These are phyloP conservation scores for Apiotrichum mycotoxinovorans DNA, from an alignment of 1,284 basidiomycete genomes.

Conservation along the genomic window DNA sequence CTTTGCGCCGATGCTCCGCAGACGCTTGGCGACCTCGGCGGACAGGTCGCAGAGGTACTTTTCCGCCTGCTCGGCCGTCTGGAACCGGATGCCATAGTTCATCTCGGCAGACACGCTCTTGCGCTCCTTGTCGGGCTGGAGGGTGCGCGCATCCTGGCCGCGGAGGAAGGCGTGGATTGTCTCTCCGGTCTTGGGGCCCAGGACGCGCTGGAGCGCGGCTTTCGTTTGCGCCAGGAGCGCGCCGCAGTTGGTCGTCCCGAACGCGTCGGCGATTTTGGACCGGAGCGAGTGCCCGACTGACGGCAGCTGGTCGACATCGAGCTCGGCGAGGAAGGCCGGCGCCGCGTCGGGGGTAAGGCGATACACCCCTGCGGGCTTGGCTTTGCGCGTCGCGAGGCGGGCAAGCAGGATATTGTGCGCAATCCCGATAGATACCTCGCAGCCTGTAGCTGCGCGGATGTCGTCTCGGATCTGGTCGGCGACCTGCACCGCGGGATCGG, in stretches of 20 bases:
- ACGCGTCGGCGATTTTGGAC: conserved; percentile 66
- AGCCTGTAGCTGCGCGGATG: conserved; percentile 71
- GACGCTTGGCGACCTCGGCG: conserved; percentile 67
- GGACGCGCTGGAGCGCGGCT: conserved; percentile 61
- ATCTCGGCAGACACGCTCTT: conserved; percentile 88
- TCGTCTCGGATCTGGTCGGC: conserved; percentile 76
- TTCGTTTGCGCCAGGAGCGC: conserved; percentile 65
- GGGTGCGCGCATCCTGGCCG: conserved; percentile 72
- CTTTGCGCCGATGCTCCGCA: conserved; percentile 63
- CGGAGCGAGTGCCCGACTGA: conserved; percentile 76
- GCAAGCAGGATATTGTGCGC: conserved; percentile 88
- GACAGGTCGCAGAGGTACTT: conserved; percentile 71
- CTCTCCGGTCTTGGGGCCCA: conserved; percentile 80
- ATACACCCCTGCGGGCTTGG: conserved; percentile 73
- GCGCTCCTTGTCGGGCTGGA: conserved; percentile 77
- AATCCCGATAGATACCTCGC: conserved; percentile 90
- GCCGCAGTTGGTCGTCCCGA: conserved; percentile 68
- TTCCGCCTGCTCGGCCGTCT: conserved; percentile 73
- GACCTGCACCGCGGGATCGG: conserved; percentile 61
- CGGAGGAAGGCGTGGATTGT: conserved; percentile 77
- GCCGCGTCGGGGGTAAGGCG: conserved; percentile 60
- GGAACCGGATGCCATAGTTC: conserved; percentile 94
- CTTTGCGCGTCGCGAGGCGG: conserved; percentile 80
- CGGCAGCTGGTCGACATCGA: conserved; percentile 82
- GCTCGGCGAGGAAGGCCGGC: conserved; percentile 61